These are phyloP conservation scores for Lolium multiflorum DNA, from an alignment of 176 grass and related monocot species.

Conservation along the genomic window DNA sequence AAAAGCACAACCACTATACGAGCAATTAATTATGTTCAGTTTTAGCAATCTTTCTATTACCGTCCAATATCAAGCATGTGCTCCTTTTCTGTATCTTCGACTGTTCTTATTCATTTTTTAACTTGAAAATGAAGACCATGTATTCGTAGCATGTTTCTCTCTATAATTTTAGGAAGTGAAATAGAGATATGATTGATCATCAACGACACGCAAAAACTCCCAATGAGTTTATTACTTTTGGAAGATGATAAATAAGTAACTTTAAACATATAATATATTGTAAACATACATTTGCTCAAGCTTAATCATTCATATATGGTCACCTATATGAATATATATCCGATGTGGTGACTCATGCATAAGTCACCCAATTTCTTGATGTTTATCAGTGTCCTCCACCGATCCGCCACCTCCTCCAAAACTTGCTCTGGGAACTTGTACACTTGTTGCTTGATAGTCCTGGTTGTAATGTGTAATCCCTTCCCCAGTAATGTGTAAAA, in stretches of 20 bases:
- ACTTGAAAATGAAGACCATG: background rate
- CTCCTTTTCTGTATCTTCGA: background rate
- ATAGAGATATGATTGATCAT: background rate
- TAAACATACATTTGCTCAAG: background rate
- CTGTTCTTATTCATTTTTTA: background rate
- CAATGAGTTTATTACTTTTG: conserved; percentile 26
- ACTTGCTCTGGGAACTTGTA: conserved; percentile 7
- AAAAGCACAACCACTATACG: no score
- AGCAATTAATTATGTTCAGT: background rate
- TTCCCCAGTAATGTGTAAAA: background rate
- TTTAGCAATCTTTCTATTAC: background rate
- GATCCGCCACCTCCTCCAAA: conserved; percentile 4
- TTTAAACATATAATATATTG: background rate
- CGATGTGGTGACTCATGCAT: background rate
- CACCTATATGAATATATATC: background rate
- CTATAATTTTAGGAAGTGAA: background rate
- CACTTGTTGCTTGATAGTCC: background rate
- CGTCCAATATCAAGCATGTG: background rate
- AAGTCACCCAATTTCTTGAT: background rate
- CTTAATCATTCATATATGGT: background rate
- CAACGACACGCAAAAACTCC: background rate
- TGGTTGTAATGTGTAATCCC: background rate
- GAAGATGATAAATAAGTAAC: conserved; percentile 40
- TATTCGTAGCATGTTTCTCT: no score
- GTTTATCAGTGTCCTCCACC: background rate